Conservation (phyloP, 2,329 filamentous ascomycete species). For the Trichoderma sp. region DNA sequence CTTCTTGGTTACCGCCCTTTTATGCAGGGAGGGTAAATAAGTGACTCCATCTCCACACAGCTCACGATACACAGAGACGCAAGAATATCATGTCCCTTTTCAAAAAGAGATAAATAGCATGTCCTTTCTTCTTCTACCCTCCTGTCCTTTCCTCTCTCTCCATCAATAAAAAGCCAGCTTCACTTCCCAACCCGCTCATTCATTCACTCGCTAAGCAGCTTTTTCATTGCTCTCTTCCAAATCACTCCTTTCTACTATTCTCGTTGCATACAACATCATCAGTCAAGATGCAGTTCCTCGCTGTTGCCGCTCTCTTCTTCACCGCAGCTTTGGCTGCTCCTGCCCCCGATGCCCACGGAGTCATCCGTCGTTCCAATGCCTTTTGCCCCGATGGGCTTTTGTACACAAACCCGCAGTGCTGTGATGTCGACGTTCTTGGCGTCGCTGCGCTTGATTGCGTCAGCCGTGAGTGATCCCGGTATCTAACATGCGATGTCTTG, state of each 20-base stretch:
- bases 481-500: neutral
- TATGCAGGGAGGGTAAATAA: neutral
- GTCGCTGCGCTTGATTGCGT: slow-evolving; percentile 16
- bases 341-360: neutral
- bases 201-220: slow-evolving; percentile 5
- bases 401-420: slow-evolving; percentile 20
- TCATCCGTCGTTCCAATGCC: neutral
- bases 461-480: neutral
- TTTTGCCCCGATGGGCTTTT: slow-evolving; percentile 11
- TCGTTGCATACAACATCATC: neutral
- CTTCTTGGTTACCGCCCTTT: neutral
- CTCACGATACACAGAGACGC: neutral
- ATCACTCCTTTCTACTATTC: neutral
- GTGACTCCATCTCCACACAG: neutral
- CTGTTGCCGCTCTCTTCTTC: slow-evolving; percentile 18
- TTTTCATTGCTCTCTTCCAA: neutral
- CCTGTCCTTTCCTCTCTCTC: neutral
- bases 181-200: neutral
- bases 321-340: slow-evolving; percentile 15
- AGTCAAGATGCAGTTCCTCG: slow-evolving; percentile 21
- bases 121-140: neutral
- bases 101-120: slow-evolving; percentile 16
- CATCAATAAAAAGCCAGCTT: neutral
- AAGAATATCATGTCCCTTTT: neutral
- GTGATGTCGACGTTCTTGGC: slow-evolving; percentile 7